Evolutionary conservation across 768 basidiomycete genomes (phyloP).

Genomic region (Dioszegia aurantiaca): DNA sequence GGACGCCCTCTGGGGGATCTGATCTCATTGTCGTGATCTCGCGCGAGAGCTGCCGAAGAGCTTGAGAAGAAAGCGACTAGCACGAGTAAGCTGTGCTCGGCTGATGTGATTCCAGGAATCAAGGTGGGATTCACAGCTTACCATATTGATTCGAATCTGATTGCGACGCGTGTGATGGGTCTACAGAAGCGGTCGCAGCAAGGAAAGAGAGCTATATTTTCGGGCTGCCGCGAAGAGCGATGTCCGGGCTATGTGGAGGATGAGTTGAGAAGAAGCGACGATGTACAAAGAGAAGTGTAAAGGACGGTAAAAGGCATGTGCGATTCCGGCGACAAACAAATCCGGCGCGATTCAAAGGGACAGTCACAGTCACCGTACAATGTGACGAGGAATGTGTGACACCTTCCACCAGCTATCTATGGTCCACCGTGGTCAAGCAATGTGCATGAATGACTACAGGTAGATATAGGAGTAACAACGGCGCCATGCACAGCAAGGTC

Average conservation of each 20-base stretch:
- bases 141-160: slow-evolving; percentile 4
- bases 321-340: slow-evolving; percentile 6
- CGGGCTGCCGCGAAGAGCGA: too few species aligned
- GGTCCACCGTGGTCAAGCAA: too few species aligned
- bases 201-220: too few species aligned
- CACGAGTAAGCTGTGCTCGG: background rate
- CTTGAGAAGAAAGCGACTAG: slow-evolving; percentile 49
- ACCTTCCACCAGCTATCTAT: too few species aligned
- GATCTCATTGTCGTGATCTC: slow-evolving; percentile 77
- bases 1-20: slow-evolving; percentile 87
- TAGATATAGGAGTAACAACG: background rate
- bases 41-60: slow-evolving; percentile 78
- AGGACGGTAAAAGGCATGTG: background rate
- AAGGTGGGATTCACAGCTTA: background rate
- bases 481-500: background rate
- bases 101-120: background rate
- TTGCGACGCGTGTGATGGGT: background rate
- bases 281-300: too few species aligned
- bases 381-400: too few species aligned
- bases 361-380: background rate
- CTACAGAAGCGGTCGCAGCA: too few species aligned
- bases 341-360: background rate
- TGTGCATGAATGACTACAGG: background rate
- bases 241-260: background rate
- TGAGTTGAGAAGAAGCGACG: too few species aligned